A percentile compares a stretch with the other conserved stretches of the same genome.
Evolutionary conservation across 2,329 filamentous ascomycete genomes (phyloP).

Genomic region (Ceratocystis lukuohia): DNA sequence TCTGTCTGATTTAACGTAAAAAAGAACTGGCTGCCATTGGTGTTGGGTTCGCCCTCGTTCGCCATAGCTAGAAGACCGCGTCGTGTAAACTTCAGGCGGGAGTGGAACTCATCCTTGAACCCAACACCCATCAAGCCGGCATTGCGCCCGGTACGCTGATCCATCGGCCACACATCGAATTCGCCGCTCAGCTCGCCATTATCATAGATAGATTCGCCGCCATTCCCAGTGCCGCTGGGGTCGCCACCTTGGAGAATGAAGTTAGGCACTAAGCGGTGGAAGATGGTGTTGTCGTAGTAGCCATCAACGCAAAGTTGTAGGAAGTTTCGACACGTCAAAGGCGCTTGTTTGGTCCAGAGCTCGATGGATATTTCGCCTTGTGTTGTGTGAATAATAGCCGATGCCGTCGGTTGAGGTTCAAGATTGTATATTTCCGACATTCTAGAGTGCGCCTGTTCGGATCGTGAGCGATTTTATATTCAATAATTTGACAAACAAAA

Average conservation of each 20-base stretch:
- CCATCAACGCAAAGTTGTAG: conserved; percentile 87
- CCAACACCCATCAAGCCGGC: conserved; percentile 45
- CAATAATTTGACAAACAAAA: no score
- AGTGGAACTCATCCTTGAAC: conserved; percentile 80
- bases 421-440: conserved; percentile 93
- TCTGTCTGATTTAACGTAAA: conserved; percentile 76
- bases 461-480: neutral
- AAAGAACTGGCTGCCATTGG: conserved; percentile 95
- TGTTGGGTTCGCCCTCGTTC: conserved; percentile 62
- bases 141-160: conserved; percentile 48
- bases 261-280: conserved; percentile 81
- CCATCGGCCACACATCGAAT: conserved; percentile 59
- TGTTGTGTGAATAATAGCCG: conserved; percentile 80
- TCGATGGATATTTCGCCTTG: conserved; percentile 80
- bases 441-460: neutral
- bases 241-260: conserved; percentile 95
- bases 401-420: conserved; percentile 80
- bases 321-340: conserved; percentile 86
- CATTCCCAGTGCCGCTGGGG: conserved; percentile 80
- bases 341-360: conserved; percentile 89
- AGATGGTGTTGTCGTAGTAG: conserved; percentile 87
- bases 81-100: conserved; percentile 81
- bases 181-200: conserved; percentile 61
- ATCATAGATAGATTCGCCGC: conserved; percentile 85
- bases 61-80: conserved; percentile 91